Evolutionary conservation across 78 protist species (phyloP).

Genomic region (Creolimax fragrantissima): DNA sequence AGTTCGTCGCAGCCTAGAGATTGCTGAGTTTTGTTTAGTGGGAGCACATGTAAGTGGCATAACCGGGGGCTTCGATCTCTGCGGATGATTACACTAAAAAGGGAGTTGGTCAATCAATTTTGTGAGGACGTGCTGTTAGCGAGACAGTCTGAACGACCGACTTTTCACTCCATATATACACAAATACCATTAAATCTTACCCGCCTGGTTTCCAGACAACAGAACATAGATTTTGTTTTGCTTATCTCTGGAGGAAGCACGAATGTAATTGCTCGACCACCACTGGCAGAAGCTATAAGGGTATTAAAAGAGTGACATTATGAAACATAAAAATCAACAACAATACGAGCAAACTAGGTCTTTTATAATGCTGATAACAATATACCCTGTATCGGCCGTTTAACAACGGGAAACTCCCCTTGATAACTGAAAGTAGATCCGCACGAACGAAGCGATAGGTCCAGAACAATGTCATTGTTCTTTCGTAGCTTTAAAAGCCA

Average conservation of each 20-base stretch:
- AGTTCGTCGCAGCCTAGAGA: neutral
- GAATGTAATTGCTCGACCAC: neutral
- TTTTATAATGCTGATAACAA: no score
- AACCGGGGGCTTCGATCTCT: neutral
- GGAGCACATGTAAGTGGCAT: neutral
- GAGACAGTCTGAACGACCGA: no score
- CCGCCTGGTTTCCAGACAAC: neutral
- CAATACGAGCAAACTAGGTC: no score
- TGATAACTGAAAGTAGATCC: neutral
- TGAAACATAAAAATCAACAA: no score
- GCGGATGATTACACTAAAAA: no score
- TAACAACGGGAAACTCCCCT: neutral
- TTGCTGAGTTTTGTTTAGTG: neutral
- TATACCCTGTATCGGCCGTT: no score
- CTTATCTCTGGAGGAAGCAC: neutral
- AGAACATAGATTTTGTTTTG: neutral
- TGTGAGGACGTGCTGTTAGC: no score
- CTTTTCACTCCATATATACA: no score
- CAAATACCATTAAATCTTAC: no score
- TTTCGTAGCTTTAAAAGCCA: neutral
- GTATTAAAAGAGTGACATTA: no score
- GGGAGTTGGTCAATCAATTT: no score
- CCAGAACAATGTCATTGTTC: neutral
- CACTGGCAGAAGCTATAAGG: no score
- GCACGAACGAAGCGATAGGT: neutral